A percentile compares a stretch with the other conserved stretches of the same genome.
These are phyloP conservation scores for Lasiosphaeris hirsuta DNA, from an alignment of 495 filamentous ascomycete species.

Conservation along the genomic window DNA sequence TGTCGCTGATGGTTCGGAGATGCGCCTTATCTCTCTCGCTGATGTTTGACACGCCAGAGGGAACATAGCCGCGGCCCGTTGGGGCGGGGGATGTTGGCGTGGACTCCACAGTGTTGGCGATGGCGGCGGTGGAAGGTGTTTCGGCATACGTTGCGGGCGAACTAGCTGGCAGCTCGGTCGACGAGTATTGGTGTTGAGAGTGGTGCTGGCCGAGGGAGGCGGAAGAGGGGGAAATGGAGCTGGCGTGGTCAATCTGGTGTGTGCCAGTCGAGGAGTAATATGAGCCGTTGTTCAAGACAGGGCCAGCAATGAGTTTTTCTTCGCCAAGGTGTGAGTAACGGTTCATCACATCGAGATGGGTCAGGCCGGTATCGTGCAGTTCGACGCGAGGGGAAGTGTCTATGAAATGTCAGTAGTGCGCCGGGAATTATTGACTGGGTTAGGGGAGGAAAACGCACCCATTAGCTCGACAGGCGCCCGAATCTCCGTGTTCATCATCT, in stretches of 20 bases:
- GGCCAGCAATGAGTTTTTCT: background rate
- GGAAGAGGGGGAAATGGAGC: conserved; percentile 13
- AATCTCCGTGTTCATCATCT: conserved; percentile 40
- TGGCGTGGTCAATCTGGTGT: conserved; percentile 28
- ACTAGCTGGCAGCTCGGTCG: background rate
- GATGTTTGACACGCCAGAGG: conserved; percentile 41
- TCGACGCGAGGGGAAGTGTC: conserved; percentile 34
- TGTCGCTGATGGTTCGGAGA: conserved; percentile 45
- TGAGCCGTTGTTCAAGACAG: conserved; percentile 19
- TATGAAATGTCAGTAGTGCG: conserved; percentile 16
- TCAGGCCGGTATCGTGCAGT: conserved; percentile 31
- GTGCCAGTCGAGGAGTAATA: conserved; percentile 15
- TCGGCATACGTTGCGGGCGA: background rate
- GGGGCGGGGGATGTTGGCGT: background rate
- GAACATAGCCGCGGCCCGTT: conserved; percentile 21
- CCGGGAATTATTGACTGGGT: background rate
- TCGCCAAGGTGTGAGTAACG: conserved; percentile 27
- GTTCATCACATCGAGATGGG: conserved; percentile 24
- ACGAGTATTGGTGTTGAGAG: background rate
- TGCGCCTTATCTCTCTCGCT: conserved; percentile 43
- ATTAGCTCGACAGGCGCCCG: conserved; percentile 37
- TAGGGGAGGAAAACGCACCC: conserved; percentile 31
- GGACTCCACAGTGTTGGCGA: conserved; percentile 9
- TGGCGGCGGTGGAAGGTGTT: conserved; percentile 4
- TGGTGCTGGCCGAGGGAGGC: conserved; percentile 19